Base-by-base conservation (phyloP, 163 green algal genomes). In the Scenedesmus sp. region DNA sequence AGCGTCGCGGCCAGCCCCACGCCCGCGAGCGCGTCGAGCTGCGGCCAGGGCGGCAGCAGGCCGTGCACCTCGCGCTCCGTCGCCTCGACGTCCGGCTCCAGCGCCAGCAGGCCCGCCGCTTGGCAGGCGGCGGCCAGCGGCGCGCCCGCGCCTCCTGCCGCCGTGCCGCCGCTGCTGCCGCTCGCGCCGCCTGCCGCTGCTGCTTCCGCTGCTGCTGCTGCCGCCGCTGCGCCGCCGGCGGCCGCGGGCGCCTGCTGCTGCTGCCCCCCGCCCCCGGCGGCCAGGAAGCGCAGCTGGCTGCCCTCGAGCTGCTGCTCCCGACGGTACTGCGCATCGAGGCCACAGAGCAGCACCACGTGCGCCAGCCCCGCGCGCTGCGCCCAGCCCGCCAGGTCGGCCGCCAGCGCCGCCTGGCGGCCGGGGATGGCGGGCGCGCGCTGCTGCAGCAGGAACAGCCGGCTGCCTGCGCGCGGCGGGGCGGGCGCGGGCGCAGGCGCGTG, bases 381-480 rank as follows among this genome's bases (percentile, higher is more conserved):
- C 86, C 87, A 95, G 0, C 34, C 53, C 3, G 81, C 83, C 14
- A 96, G 51, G 51, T 82, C 80, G 3, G 77, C 17, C 15, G 85
- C 88, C 58, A 89, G 93, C 14, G 64, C 72, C 1, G 57, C 24
- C 60, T 94, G 89, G 10, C 84, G 81, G 36, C 92, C 92, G 13
- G 82, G 62, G 3, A 83, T 80, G 7, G 87, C 84, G 13, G 92
- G 88, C 0, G 89, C 81, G 6, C 92, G 82, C 75, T 96, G 92
- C 84, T 96, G 92, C 29, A 95, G 73, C 15, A 95, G 54, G 26
- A 88, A 87, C 9, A 90, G 26, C 1, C 9, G 11, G 10, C 60
- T 54, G 34, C 74, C 65, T 53, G 65, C 5, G n/a, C 50, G 18
- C 3, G 6, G n/a, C 20, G 15, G 14, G 6, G 57, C 57, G n/a